Evolutionary conservation across 2,329 filamentous ascomycete genomes (phyloP), one percentile per base, ranked within the genome.

Genomic region (Monilinia vaccinii-corymbosi): DNA sequence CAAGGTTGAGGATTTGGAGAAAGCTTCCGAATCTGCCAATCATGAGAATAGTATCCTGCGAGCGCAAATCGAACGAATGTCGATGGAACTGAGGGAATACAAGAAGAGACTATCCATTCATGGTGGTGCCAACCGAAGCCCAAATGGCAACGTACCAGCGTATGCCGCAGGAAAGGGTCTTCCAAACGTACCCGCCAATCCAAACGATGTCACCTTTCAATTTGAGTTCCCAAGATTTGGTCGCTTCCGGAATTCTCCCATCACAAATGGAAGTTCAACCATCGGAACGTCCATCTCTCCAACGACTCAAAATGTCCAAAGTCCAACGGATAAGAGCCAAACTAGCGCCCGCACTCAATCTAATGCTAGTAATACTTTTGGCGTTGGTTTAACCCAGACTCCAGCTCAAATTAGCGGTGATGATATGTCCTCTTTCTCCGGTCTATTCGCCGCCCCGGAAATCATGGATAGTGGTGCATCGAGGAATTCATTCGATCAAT

Each of bases 191-290:
- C 31, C 56, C 8, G 71, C 83, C 64, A 86, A 84, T 66, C 77
- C 86, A 58, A 84, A 80, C 68, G 87, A 88, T 64, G 87, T 88
- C 72, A 91, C 88, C 71, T 97, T 97, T 71, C 87, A 93, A 66
- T 97, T 99, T 68, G 93, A 97, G 67, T 97, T 97, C 65, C 93
- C 94, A 65, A 92, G 89, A 71, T 97, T 99, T 69, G 94, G 94
- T 50, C 81, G 85, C 61, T 80, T 95, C 31, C 81, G 82, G 45
- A 67, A 81, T 6, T 76, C 78, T 67, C 59, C 65, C 4, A 42
- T 62, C 31, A 61, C 52, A 23, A 63, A 60, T 21, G 56, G 60
- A 36, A 56, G 58, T 18, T 51, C 61, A 49, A 49, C 47, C 40
- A 25, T 63, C 25, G 67, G 64, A 51, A 62, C 63, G 47, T 68